Evolutionary conservation across 2,329 filamentous ascomycete genomes (phyloP), one percentile per base, ranked within the genome.

Genomic region (Incumbomyces delicatus): DNA sequence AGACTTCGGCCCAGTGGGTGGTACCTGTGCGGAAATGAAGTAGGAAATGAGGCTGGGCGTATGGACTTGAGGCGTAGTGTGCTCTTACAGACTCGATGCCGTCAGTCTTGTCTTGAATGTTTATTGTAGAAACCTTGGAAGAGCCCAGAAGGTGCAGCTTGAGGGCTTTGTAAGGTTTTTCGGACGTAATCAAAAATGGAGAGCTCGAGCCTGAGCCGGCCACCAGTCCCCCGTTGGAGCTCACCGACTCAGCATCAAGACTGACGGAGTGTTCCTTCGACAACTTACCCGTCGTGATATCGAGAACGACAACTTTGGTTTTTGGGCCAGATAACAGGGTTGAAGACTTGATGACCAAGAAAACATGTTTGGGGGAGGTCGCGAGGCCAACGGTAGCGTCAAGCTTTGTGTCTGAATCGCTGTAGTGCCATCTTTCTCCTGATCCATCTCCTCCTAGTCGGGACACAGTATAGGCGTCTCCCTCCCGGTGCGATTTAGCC

Each of bases 1-100:
- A 95, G 27, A 96, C 83, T 51, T 94, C 84, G 2, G 84, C 90
- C 71, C 85, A 87, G 60, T 89, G 85, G 14, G 80, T 80, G 2
- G 70, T 70, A 31, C 72, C 72, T 0, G 86, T 86, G 57, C 81
- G 75, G 57, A 80, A 87, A 56, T 95, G 85, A 4, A 95, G 84
- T 29, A 95, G 70, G 68, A 95, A 94, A 67, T 94, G 87, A 32
- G 87, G 74, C 38, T 80, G 73, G 3, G 85, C 83, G 59, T 85
- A 83, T 27, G 79, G 67, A 46, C 83, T 73, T 53, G 81, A 80
- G 13, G 87, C 83, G 1, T 85, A 85, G 60, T 94, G 86, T 17
- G 95, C 71, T 2, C 67, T 64, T 38, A 85, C 70, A 16, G 70
- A 68, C 46, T 80, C 72, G 43, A 85, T 62, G 4, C 65, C 62